These are phyloP conservation scores for Cytospora mali DNA, from an alignment of 2,329 filamentous ascomycete species.

Conservation along the genomic window DNA sequence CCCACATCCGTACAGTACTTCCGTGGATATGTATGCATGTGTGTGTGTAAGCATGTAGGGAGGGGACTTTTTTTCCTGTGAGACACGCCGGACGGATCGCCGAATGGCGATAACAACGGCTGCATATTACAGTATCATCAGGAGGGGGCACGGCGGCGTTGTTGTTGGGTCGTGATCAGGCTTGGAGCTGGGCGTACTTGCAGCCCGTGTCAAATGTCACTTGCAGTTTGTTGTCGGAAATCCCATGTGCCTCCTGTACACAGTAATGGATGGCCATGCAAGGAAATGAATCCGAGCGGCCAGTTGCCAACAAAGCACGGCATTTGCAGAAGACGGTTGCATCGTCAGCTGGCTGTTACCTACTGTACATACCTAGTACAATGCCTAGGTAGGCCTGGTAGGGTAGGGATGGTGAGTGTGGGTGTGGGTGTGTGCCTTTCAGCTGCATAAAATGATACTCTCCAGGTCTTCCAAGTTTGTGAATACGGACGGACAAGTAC, in stretches of 20 bases:
- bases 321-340: background rate
- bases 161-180: background rate
- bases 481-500: background rate
- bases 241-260: background rate
- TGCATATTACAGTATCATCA: background rate
- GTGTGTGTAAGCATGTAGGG: too few species aligned
- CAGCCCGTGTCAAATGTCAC: background rate
- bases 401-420: background rate
- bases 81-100: background rate
- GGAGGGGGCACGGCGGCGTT: background rate
- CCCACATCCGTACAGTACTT: background rate
- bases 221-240: background rate
- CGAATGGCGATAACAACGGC: background rate
- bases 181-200: background rate
- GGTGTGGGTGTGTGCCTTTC: background rate
- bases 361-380: too few species aligned
- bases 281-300: background rate
- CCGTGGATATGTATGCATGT: too few species aligned
- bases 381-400: background rate
- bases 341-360: background rate
- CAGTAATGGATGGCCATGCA: background rate
- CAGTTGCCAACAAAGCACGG: background rate
- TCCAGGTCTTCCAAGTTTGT: too few species aligned
- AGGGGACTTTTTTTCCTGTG: background rate
- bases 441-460: background rate